Conservation (phyloP, 768 basidiomycete genomes). For the Sporobolomyces roseus region DNA sequence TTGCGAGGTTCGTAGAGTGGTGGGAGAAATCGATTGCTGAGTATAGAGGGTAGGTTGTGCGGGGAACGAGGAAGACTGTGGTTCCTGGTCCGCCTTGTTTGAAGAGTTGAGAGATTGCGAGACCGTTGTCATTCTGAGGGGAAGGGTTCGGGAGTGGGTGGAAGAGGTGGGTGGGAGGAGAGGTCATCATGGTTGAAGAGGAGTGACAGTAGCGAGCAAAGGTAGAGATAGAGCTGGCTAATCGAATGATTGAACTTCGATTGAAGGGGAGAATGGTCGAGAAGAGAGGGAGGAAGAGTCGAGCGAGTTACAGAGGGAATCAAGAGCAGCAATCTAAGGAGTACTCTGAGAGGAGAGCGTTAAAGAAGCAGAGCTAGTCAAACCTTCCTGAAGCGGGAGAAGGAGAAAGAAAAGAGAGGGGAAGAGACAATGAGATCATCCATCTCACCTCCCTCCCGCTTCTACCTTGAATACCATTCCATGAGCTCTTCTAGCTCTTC, state of each 20-base stretch:
- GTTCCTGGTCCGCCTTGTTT: conserved; percentile 48
- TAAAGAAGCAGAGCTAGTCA: not conserved
- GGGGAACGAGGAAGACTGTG: conserved; percentile 48
- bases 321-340: no score
- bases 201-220: not conserved
- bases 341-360: not conserved
- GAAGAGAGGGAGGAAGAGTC: not conserved
- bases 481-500: no score
- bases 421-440: no score
- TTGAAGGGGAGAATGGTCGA: not conserved
- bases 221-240: conserved; percentile 13
- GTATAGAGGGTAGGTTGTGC: conserved; percentile 46
- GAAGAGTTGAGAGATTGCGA: conserved; percentile 35
- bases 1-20: conserved; percentile 51
- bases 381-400: not conserved
- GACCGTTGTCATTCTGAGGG: conserved; percentile 18
- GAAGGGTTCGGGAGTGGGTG: conserved; percentile 9
- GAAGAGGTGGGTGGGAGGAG: conserved; percentile 28
- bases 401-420: not conserved
- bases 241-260: not conserved
- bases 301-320: no score
- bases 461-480: no score
- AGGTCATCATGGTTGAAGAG: not conserved
- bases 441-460: not conserved
- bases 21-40: conserved; percentile 50